Evolutionary conservation across 2,329 filamentous ascomycete species (phyloP).

Genomic region (Penicillium italicum): DNA sequence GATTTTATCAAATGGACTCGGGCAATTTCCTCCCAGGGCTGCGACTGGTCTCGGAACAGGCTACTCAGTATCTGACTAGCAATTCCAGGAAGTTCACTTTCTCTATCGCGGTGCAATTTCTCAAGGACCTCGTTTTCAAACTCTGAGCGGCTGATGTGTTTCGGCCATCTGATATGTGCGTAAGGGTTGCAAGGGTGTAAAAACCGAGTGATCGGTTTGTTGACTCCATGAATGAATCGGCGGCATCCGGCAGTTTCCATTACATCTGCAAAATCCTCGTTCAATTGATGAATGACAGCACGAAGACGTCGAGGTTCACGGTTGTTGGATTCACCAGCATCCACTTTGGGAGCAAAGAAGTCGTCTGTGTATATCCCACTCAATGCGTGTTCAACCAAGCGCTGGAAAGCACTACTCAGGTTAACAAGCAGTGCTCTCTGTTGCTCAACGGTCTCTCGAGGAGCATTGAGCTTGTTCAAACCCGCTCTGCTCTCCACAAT

Average conservation of each 20-base stretch:
- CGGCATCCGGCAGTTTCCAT: slow-evolving; percentile 21
- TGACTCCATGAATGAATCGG: background rate
- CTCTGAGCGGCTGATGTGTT: background rate
- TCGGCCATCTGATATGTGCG: background rate
- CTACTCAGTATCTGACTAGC: background rate
- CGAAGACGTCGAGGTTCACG: slow-evolving; percentile 28
- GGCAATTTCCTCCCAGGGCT: slow-evolving; percentile 34
- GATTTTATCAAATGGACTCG: slow-evolving; percentile 22
- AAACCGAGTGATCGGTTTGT: background rate
- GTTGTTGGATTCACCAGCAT: slow-evolving; percentile 9
- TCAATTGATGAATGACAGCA: slow-evolving; percentile 24
- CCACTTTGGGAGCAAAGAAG: background rate
- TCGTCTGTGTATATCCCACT: background rate
- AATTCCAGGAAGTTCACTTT: background rate
- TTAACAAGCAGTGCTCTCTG: slow-evolving; percentile 29
- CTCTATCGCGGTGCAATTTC: background rate
- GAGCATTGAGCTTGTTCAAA: slow-evolving; percentile 24
- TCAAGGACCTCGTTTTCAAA: background rate
- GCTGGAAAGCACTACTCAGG: background rate
- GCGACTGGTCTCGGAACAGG: slow-evolving; percentile 7
- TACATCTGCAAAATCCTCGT: slow-evolving; percentile 27
- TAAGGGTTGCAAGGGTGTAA: background rate
- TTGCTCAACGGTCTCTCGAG: slow-evolving; percentile 24
- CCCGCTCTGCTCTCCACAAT: slow-evolving; percentile 27
- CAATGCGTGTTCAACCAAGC: background rate